Evolutionary conservation across 345 rosid species (phyloP), one percentile per base, ranked within the genome.

Genomic region (Diplotaxis tenuifolia): DNA sequence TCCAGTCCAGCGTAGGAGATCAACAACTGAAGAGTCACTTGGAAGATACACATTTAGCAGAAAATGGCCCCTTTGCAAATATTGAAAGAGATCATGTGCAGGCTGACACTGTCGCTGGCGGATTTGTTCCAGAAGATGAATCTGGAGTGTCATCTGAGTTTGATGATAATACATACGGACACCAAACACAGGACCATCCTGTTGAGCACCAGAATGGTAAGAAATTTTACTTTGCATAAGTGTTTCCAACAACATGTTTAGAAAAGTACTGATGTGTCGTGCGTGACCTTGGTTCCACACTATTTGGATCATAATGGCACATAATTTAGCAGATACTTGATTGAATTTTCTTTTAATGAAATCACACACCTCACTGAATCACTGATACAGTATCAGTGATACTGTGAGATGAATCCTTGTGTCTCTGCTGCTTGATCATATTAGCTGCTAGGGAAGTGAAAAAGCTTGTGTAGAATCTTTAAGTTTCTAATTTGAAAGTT

Each of bases 171-270:
- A 47, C 80, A 50, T 84, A 90, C 72, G 75, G 75, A 84, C 72
- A 82, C 81, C 83, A 86, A 82, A 68, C 83, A 67, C 92, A 80
- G 64, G 74, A 65, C 58, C 89, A 82, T 57, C 77, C 76, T 22
- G 85, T 83, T 81, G 91, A 89, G 86, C 87, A 81, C 38, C 77
- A 77, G 32, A 86, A 83, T 78, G 96, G 92, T 88, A 67, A n/a
- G 59, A 4, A n/a, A n/a, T 40, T 25, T 11, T 15, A 25, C 32
- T 25, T 25, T 49, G 55, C 32, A 14, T n/a, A 21, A 49, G 8
- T 32, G 36, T 27, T 19, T 18, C 20, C 5, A 22, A 19, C 5
- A 22, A 19, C 12, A 9, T 34, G 62, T 36, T 10, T 55, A 34
- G 22, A 9, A 22, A 22, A 22, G 0, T 34, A 0, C 7, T 67